Conservation (phyloP, 2,329 filamentous ascomycete genomes). For the Coniochaeta sp. region DNA sequence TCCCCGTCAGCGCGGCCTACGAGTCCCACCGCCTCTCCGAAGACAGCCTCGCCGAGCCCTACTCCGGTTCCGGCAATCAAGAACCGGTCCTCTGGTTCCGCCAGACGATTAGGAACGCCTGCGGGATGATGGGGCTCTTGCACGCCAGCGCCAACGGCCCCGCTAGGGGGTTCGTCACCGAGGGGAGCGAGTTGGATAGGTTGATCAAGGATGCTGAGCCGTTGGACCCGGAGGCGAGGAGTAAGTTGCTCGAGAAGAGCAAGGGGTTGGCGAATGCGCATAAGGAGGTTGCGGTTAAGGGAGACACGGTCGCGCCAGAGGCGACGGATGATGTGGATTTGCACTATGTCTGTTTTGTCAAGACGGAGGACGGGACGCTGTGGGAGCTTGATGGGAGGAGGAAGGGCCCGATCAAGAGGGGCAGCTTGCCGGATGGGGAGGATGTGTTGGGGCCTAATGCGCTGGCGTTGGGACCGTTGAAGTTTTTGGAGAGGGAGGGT, state of each 20-base stretch:
- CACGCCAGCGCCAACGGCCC: conserved; percentile 77
- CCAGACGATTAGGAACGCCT: conserved; percentile 91
- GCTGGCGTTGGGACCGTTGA: conserved; percentile 58
- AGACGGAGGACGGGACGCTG: conserved; percentile 55
- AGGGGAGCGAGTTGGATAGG: conserved; percentile 43
- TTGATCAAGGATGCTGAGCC: conserved; percentile 66
- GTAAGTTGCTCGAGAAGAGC: conserved; percentile 70
- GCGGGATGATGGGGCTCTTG: conserved; percentile 80
- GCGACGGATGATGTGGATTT: conserved; percentile 81
- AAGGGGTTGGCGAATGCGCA: conserved; percentile 72
- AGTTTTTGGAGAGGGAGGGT: conserved; percentile 49
- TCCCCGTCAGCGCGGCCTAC: conserved; percentile 75
- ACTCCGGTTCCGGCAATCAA: conserved; percentile 56
- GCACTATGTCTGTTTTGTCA: conserved; percentile 94
- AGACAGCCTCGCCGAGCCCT: conserved; percentile 57
- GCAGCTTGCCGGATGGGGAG: conserved; percentile 50
- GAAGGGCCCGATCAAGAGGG: conserved; percentile 51
- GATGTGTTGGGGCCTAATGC: conserved; percentile 72
- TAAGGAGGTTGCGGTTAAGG: conserved; percentile 64
- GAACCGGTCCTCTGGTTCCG: conserved; percentile 90
- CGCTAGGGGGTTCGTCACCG: conserved; percentile 55
- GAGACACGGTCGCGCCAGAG: conserved; percentile 71
- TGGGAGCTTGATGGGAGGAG: conserved; percentile 56
- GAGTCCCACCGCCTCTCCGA: conserved; percentile 69
- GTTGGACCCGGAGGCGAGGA: conserved; percentile 58